These are phyloP conservation scores for Holtermannia corniformis DNA, from an alignment of 768 basidiomycete genomes.

Conservation along the genomic window DNA sequence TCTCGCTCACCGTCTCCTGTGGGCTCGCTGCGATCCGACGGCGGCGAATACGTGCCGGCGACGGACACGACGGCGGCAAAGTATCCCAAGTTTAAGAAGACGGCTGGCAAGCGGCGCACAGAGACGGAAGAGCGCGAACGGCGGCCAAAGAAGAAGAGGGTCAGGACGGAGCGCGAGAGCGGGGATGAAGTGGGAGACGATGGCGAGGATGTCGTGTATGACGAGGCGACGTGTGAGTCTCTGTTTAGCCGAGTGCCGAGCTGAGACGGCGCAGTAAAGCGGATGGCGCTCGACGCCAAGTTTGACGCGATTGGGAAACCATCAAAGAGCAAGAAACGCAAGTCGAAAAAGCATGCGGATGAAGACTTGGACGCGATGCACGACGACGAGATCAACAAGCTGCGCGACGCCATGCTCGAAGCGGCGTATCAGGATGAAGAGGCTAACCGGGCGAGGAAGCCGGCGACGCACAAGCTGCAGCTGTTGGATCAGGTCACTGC, in stretches of 20 bases:
- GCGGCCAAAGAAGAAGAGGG: slow-evolving; percentile 47
- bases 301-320: slow-evolving; percentile 87
- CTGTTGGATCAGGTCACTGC: slow-evolving; percentile 85
- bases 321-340: slow-evolving; percentile 51
- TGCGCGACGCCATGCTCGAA: slow-evolving; percentile 76
- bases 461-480: slow-evolving; percentile 73
- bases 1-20: slow-evolving; percentile 37
- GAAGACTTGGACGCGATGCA: slow-evolving; percentile 68
- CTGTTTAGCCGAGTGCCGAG: neutral
- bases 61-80: slow-evolving; percentile 16
- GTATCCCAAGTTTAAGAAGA: slow-evolving; percentile 35
- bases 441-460: slow-evolving; percentile 66
- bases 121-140: slow-evolving; percentile 41
- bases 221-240: slow-evolving; percentile 44
- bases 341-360: slow-evolving; percentile 54
- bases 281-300: slow-evolving; percentile 66
- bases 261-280: slow-evolving; percentile 61
- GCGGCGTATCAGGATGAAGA: slow-evolving; percentile 78
- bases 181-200: slow-evolving; percentile 49
- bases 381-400: slow-evolving; percentile 79
- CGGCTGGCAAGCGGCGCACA: slow-evolving; percentile 29
- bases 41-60: slow-evolving; percentile 33
- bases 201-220: slow-evolving; percentile 58
- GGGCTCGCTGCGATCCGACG: slow-evolving; percentile 53
- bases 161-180: slow-evolving; percentile 42